Conservation (phyloP, 805 yeast genomes). For the Kazachstania africana region DNA sequence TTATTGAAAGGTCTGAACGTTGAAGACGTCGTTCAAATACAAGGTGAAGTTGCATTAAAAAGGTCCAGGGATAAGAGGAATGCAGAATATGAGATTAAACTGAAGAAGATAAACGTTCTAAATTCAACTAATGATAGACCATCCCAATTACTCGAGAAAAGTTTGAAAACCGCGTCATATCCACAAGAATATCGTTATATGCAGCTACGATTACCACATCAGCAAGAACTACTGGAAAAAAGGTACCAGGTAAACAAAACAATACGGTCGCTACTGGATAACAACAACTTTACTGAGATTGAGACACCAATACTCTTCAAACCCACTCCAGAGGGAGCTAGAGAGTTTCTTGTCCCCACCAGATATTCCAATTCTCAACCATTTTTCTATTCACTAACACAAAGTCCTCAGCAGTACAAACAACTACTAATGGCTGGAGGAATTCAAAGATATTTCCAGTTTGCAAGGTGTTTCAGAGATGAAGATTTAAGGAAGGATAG, state of each 20-base stretch:
- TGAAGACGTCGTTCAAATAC: conserved; percentile 65
- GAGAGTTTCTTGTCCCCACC: conserved; percentile 91
- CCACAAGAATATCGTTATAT: conserved; percentile 77
- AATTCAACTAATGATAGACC: conserved; percentile 56
- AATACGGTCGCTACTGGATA: conserved; percentile 33
- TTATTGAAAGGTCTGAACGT: conserved; percentile 40
- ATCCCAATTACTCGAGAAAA: conserved; percentile 49
- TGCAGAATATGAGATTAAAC: conserved; percentile 44
- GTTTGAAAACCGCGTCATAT: conserved; percentile 36
- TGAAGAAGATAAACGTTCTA: conserved; percentile 40
- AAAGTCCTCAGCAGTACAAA: conserved; percentile 95
- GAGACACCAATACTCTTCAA: conserved; percentile 92
- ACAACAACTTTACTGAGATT: conserved; percentile 54
- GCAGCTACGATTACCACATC: conserved; percentile 54
- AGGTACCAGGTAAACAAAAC: conserved; percentile 45
- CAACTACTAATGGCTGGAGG: conserved; percentile 94
- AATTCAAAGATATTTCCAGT: conserved; percentile 70
- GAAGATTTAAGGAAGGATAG: conserved; percentile 91
- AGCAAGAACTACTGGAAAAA: conserved; percentile 42
- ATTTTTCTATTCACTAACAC: conserved; percentile 90
- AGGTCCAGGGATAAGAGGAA: conserved; percentile 5
- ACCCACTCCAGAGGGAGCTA: conserved; percentile 96
- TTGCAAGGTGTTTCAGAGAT: conserved; percentile 91
- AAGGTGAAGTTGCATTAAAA: conserved; percentile 37
- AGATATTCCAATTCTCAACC: conserved; percentile 34